Base-by-base conservation (phyloP, 1,284 basidiomycete genomes). In the Trametes polyzona region DNA sequence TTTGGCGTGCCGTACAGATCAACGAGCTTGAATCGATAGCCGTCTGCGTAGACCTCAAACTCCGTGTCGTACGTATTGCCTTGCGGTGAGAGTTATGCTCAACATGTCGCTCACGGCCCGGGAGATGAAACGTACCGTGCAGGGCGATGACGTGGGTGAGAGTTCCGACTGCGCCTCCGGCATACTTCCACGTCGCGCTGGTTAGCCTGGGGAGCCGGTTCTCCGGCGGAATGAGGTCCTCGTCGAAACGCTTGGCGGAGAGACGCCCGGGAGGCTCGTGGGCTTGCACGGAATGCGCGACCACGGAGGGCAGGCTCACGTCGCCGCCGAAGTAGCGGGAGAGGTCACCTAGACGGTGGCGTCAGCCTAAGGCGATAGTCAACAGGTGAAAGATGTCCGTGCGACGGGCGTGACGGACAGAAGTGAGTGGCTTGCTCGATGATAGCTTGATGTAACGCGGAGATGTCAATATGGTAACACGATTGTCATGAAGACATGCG, bases 381-480 rank as follows among this genome's bases (percentile, higher is more conserved):
- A 3, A 32, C 11, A 24, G 21, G 12, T 8, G n/a, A n/a, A n/a
- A n/a, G n/a, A n/a, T n/a, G n/a, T n/a, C n/a, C n/a, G n/a, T n/a
- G n/a, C n/a, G n/a, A n/a, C n/a, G n/a, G n/a, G n/a, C n/a, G n/a
- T 9, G 26, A 47, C 58, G 7, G 19, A 69, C 67, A 67, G 67
- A 87, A 84, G 71, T 87, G 84, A 4, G 85, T 87, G 4, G 79
- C 85, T 67, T 87, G 84, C 70, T 87, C 85, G 47, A 87, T 79
- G 57, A 87, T 82, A 11, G 84, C 67, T 68, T 41, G 0, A 40
- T 3, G 12, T 27, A 4, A 4, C 17, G 7, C 1, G 1, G 16
- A 27, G 16, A 30, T 32, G 21, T 27, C 10, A 49, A 43, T 23
- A 14, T 26, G 21, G 7, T 32, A 9, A 33, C n/a, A 10, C n/a